Base-by-base conservation (phyloP, 2,329 filamentous ascomycete genomes). In the Raffaelea albimanens region DNA sequence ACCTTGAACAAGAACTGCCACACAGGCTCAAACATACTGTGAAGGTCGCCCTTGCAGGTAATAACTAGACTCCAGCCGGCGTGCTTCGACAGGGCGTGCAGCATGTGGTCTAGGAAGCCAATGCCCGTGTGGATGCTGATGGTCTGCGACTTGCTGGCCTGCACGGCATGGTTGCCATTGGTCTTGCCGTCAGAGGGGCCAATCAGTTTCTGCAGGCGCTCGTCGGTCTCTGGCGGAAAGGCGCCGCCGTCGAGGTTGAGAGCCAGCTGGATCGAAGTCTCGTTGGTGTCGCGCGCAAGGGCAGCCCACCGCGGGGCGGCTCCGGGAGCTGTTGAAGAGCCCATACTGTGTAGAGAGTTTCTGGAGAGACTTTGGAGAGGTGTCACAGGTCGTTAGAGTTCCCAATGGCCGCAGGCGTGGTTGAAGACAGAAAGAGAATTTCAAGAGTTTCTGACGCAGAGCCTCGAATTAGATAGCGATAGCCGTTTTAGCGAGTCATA, bases 91-190 rank as follows among this genome's bases (percentile, higher is more conserved):
- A 97, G 76, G 5, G 93, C 93, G 67, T 98, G 93, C 44, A 97
- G 77, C 91, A 98, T 97, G 73, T 98, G 93, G 70, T 98, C 93
- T 48, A 98, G 75, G 68, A 98, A 98, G 50, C 93, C 93, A 65
- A 98, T 95, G 55, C 93, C 93, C 0, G 91, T 95, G 73, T 87
- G 83, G 56, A 97, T 76, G 61, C 80, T 80, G 63, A 97, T 96
- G 51, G 80, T 82, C 67, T 97, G 93, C 39, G 83, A 86, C 56
- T 84, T 82, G 57, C 86, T 91, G 54, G 81, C 73, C 67, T 98
- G 91, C 1, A 83, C 83, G 25, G 93, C 91, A 64, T 98, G 93
- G 48, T 74, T 73, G 33, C 66, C 69, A 50, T 67, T 65, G 20
- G 72, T 67, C 53, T 72, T 66, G 51, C 50, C 78, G 38, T 21